Conservation (phyloP, 352 stramenopile genomes). For the Phytophthora citrophthora region DNA sequence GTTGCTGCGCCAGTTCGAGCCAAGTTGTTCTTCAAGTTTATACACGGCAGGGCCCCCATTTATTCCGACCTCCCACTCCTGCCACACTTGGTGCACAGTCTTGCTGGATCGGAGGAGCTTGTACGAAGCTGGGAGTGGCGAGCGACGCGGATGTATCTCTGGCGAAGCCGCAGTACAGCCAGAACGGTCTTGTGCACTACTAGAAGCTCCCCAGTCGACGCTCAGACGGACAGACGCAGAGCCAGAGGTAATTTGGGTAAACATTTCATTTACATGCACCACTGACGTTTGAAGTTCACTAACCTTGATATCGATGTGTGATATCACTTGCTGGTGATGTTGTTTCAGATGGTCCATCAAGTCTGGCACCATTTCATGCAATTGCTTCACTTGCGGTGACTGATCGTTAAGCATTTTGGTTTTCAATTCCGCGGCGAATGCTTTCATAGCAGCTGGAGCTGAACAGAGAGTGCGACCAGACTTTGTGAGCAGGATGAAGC, state of each 20-base stretch:
- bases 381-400: neutral
- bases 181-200: no score
- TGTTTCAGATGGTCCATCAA: neutral
- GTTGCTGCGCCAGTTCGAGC: neutral
- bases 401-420: neutral
- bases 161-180: no score
- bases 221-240: neutral
- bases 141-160: no score
- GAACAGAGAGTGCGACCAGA: neutral
- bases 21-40: neutral
- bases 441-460: neutral
- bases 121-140: neutral
- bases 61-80: neutral
- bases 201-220: neutral
- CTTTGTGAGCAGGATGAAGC: neutral
- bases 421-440: neutral
- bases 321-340: neutral
- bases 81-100: neutral
- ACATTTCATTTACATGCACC: neutral
- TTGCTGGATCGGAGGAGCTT: neutral
- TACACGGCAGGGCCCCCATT: neutral
- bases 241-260: neutral
- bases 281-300: neutral
- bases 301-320: neutral
- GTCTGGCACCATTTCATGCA: neutral